These are phyloP conservation scores for Pulveroboletus sp. DNA, from an alignment of 768 basidiomycete species.

Conservation along the genomic window DNA sequence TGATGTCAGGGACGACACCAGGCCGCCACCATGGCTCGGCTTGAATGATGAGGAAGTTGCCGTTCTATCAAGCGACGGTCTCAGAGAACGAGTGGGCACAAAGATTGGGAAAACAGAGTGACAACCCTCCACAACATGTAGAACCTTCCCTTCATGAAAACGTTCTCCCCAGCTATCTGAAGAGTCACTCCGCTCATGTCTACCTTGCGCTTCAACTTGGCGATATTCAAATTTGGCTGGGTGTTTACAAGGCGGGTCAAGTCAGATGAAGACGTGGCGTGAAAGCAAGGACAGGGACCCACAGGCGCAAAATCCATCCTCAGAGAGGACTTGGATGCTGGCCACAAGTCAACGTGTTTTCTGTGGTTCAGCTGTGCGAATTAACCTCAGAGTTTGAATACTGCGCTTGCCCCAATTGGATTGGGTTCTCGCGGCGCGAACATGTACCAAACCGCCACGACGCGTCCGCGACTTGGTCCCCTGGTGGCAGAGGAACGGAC, in stretches of 20 bases:
- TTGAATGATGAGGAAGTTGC: slow-evolving; percentile 27
- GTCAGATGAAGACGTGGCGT: background rate
- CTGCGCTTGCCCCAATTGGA: slow-evolving; percentile 21
- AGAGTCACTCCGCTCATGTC: slow-evolving; percentile 25
- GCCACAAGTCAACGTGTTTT: slow-evolving; percentile 19
- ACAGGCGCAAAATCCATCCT: slow-evolving; percentile 29
- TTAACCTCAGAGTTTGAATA: background rate
- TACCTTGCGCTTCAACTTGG: slow-evolving; percentile 21
- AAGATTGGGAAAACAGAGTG: background rate
- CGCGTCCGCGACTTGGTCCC: background rate
- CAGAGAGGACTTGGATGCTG: background rate
- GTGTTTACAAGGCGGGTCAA: background rate
- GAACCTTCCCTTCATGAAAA: slow-evolving; percentile 14
- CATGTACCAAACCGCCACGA: too few species aligned
- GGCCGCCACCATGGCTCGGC: slow-evolving; percentile 28
- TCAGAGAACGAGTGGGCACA: slow-evolving; percentile 3
- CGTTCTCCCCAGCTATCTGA: slow-evolving; percentile 5
- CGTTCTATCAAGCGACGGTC: slow-evolving; percentile 14
- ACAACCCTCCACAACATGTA: slow-evolving; percentile 27
- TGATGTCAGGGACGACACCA: background rate
- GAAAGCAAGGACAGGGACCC: slow-evolving; percentile 16
- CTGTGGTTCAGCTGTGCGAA: slow-evolving; percentile 10
- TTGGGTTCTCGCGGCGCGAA: background rate
- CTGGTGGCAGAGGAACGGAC: background rate
- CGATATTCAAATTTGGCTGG: slow-evolving; percentile 19